Evolutionary conservation across 306 rosid genomes (phyloP).

Genomic region (Acacia confusa): DNA sequence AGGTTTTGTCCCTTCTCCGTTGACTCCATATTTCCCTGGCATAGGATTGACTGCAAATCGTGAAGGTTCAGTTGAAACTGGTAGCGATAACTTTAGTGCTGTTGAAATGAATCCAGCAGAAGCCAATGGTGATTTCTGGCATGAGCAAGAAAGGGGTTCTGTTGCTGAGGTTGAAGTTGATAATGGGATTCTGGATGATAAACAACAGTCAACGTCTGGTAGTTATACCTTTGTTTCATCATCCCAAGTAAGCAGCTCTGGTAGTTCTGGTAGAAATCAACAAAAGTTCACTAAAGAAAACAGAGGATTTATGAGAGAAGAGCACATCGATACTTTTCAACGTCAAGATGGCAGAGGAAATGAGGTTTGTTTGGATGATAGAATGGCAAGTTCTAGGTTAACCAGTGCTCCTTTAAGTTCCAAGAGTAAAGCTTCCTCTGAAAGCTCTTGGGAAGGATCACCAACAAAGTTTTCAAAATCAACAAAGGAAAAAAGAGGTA

Average conservation of each 20-base stretch:
- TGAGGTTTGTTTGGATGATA: constrained; percentile 56
- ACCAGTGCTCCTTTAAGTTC: constrained; percentile 42
- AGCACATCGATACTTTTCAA: constrained; percentile 40
- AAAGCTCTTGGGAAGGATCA: constrained; percentile 81
- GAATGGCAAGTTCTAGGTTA: constrained; percentile 40
- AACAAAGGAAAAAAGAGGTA: constrained; percentile 61
- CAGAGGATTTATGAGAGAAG: constrained; percentile 45
- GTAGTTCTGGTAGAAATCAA: constrained; percentile 42
- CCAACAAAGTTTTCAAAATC: constrained; percentile 57
- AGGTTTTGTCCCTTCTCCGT: constrained; percentile 54
- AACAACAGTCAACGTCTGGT: constrained; percentile 60
- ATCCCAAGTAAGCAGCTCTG: constrained; percentile 39
- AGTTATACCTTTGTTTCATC: constrained; percentile 48
- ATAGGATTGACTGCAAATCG: constrained; percentile 52
- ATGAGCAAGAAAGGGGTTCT: constrained; percentile 60
- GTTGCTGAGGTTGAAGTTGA: constrained; percentile 51
- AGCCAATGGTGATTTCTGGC: constrained; percentile 63
- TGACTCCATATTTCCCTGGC: constrained; percentile 66
- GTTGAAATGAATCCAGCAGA: constrained; percentile 48
- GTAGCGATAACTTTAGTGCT: constrained; percentile 52
- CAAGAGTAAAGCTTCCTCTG: constrained; percentile 59
- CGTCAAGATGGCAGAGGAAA: constrained; percentile 60
- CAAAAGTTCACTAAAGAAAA: constrained; percentile 49
- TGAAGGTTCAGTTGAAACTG: constrained; percentile 48
- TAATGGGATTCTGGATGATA: constrained; percentile 63